Evolutionary conservation across 805 yeast genomes (phyloP).

Genomic region (Candida quercuum): DNA sequence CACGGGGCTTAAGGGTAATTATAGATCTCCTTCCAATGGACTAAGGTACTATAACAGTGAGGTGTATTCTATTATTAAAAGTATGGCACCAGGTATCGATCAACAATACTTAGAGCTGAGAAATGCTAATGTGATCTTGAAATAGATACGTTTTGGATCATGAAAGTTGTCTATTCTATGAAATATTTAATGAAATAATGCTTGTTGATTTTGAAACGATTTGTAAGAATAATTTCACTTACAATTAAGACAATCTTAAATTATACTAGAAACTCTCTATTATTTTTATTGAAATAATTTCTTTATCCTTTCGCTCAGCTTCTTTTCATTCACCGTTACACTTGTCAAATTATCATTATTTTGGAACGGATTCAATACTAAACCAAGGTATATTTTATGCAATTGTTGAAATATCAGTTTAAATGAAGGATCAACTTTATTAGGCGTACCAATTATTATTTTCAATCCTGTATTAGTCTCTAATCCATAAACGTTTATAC

Average conservation of each 20-base stretch:
- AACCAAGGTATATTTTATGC: slow-evolving; percentile 48
- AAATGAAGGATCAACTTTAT: slow-evolving; percentile 25
- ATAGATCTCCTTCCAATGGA: slow-evolving; percentile 69
- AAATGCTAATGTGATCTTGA: slow-evolving; percentile 81
- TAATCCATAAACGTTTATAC: slow-evolving; percentile 59
- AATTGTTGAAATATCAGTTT: slow-evolving; percentile 32
- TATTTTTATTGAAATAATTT: slow-evolving; percentile 8
- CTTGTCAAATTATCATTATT: slow-evolving; percentile 11
- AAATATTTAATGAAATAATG: background rate
- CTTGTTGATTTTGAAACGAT: background rate
- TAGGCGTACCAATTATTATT: slow-evolving; percentile 50
- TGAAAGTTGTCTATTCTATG: background rate
- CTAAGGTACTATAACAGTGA: slow-evolving; percentile 80
- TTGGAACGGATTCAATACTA: slow-evolving; percentile 62
- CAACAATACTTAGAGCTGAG: slow-evolving; percentile 86
- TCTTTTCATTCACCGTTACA: slow-evolving; percentile 22
- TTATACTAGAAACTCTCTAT: too few relatives aligned
- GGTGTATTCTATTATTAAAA: slow-evolving; percentile 69
- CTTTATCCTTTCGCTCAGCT: slow-evolving; percentile 10
- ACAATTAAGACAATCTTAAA: too few relatives aligned
- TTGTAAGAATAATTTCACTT: too few relatives aligned
- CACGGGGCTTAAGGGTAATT: slow-evolving; percentile 79
- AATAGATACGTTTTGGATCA: slow-evolving; percentile 26
- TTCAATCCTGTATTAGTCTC: slow-evolving; percentile 67
- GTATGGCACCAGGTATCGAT: slow-evolving; percentile 86